Conservation (phyloP, 2,329 filamentous ascomycete species). For the Aspergillus tanneri region DNA sequence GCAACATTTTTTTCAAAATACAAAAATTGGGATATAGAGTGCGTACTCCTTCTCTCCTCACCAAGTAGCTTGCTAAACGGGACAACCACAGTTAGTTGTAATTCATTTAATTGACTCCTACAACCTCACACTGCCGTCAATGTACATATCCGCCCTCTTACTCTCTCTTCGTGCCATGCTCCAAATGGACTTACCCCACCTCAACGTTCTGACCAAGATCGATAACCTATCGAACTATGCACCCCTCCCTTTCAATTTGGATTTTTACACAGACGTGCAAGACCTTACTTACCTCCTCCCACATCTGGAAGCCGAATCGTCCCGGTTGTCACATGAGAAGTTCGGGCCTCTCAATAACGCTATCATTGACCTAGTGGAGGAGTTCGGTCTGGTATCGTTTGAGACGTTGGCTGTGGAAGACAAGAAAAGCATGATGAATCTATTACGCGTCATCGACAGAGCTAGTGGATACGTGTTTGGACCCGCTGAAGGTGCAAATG, state of each 20-base stretch:
- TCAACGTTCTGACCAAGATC: conserved; percentile 97
- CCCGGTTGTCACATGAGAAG: conserved; percentile 67
- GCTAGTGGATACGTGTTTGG: conserved; percentile 94
- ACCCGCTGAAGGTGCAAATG: conserved; percentile 84
- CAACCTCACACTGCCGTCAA: conserved; percentile 84
- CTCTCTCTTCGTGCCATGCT: conserved; percentile 95
- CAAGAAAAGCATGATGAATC: conserved; percentile 92
- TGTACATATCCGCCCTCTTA: conserved; percentile 92
- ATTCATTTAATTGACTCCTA: conserved; percentile 93
- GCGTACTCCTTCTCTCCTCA: conserved; percentile 36
- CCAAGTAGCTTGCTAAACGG: neutral
- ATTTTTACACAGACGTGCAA: conserved; percentile 97
- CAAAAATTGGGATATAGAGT: conserved; percentile 93
- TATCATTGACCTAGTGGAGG: conserved; percentile 81
- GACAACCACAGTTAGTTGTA: conserved; percentile 70
- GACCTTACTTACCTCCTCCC: conserved; percentile 83
- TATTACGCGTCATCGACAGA: conserved; percentile 84
- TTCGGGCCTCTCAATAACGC: conserved; percentile 83
- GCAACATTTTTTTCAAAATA: conserved; percentile 86
- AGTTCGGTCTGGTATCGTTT: conserved; percentile 85
- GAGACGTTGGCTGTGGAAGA: conserved; percentile 95
- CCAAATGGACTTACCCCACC: conserved; percentile 92
- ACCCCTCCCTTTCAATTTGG: conserved; percentile 87
- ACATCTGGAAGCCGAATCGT: conserved; percentile 74
- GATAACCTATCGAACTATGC: conserved; percentile 87